Conservation (phyloP, 2,329 filamentous ascomycete genomes). For the Sordariomycetes sp. region DNA sequence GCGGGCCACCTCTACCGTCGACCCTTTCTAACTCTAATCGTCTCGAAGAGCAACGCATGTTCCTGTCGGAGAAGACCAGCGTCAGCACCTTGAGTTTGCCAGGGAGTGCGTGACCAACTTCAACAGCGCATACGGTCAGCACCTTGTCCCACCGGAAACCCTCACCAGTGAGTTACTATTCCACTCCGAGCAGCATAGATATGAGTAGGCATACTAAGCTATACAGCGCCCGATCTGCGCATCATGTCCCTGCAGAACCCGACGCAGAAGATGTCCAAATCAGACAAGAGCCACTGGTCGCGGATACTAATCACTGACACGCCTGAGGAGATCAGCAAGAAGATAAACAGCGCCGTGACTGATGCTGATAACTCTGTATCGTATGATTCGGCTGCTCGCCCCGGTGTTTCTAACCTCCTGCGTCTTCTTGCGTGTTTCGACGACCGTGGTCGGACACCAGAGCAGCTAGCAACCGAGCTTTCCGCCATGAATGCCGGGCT, state of each 20-base stretch:
- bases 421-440: conserved; percentile 66
- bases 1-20: not conserved
- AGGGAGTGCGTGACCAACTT: conserved; percentile 78
- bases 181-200: not conserved
- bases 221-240: conserved; percentile 59
- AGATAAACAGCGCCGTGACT: conserved; percentile 63
- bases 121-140: conserved; percentile 60
- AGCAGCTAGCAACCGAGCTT: conserved; percentile 24
- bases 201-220: not conserved
- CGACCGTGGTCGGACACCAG: conserved; percentile 20
- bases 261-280: conserved; percentile 87
- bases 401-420: conserved; percentile 79
- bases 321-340: conserved; percentile 47
- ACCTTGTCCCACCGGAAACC: conserved; percentile 52
- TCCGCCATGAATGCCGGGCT: conserved; percentile 18
- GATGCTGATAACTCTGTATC: conserved; percentile 55
- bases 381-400: conserved; percentile 57
- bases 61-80: conserved; percentile 91
- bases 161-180: conserved; percentile 45
- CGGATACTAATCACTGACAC: conserved; percentile 73
- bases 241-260: conserved; percentile 84
- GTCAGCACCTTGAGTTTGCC: conserved; percentile 87
- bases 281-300: conserved; percentile 54
- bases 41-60: conserved; percentile 67
- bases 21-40: not conserved